These are phyloP conservation scores for Cicer chorassanicum DNA, from an alignment of 306 rosid genomes.

Conservation along the genomic window DNA sequence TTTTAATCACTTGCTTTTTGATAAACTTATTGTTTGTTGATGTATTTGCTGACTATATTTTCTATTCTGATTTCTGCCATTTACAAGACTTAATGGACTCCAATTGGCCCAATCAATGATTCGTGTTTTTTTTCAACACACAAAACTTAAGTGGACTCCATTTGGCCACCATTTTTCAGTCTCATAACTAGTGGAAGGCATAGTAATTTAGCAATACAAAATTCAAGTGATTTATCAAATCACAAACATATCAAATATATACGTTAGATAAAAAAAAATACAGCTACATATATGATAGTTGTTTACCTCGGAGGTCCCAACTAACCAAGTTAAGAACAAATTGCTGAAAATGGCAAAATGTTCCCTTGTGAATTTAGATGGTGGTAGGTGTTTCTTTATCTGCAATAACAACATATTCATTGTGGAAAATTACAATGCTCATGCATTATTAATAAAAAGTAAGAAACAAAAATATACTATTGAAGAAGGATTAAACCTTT, in stretches of 20 bases:
- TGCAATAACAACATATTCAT: constrained; percentile 48
- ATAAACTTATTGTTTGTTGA: not conserved
- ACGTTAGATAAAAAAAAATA: not conserved
- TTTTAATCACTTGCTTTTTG: not conserved
- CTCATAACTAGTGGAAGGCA: constrained; percentile 32
- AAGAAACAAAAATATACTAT: not conserved
- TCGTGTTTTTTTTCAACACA: constrained; percentile 31
- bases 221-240: constrained; percentile 17
- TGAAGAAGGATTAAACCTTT: not conserved
- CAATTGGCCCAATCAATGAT: constrained; percentile 18
- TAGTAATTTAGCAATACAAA: constrained; percentile 11
- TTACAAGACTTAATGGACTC: no score
- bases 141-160: constrained; percentile 22
- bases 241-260: not conserved
- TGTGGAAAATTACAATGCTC: constrained; percentile 19
- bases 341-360: constrained; percentile 75
- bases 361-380: constrained; percentile 74
- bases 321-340: constrained; percentile 84
- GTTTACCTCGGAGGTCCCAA: constrained; percentile 86
- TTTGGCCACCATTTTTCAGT: constrained; percentile 29
- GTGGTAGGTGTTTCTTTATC: constrained; percentile 71
- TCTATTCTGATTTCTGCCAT: not conserved
- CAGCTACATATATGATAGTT: not conserved
- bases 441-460: not conserved
- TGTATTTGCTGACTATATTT: not conserved